phyloP scores from a whole-genome alignment of 345 rosid genomes.

The Camelina laxa region DNA sequence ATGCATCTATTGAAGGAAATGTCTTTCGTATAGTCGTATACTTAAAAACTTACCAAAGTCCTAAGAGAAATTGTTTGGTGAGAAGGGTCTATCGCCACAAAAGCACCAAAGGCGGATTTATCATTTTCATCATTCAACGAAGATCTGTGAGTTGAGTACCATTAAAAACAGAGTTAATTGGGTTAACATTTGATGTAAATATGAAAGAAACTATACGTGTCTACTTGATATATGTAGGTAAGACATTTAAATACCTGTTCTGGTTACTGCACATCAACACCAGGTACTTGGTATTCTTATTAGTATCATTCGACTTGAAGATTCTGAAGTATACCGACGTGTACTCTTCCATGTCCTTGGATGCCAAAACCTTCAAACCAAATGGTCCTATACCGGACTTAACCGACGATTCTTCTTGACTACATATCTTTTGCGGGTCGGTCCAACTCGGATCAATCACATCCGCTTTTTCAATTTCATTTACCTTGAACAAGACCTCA shows the following conservation, averaged over 20 bases:
- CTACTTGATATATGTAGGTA: background rate
- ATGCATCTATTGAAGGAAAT: background rate
- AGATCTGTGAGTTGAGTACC: constrained; percentile 44
- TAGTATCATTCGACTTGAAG: constrained; percentile 45
- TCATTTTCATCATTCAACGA: constrained; percentile 52
- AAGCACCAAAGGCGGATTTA: constrained; percentile 61
- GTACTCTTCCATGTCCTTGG: constrained; percentile 57
- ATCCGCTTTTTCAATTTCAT: constrained; percentile 55
- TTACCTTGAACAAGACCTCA: constrained; percentile 56
- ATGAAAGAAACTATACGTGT: background rate
- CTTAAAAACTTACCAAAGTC: constrained; percentile 45
- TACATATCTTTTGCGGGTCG: constrained; percentile 60
- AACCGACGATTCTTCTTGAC: constrained; percentile 48
- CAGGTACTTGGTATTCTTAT: constrained; percentile 41
- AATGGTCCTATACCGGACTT: constrained; percentile 67
- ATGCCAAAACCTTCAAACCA: constrained; percentile 71
- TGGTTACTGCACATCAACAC: constrained; percentile 94
- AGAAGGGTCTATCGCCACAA: constrained; percentile 52
- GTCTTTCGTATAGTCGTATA: background rate
- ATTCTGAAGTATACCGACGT: constrained; percentile 70
- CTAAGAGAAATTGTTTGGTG: constrained; percentile 50
- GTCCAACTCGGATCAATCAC: constrained; percentile 53
- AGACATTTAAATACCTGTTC: constrained; percentile 47
- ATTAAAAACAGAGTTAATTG: background rate
- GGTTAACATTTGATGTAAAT: background rate